phyloP scores from a whole-genome alignment of 768 basidiomycete genomes.

The Macrolepiota fuliginosa region DNA sequence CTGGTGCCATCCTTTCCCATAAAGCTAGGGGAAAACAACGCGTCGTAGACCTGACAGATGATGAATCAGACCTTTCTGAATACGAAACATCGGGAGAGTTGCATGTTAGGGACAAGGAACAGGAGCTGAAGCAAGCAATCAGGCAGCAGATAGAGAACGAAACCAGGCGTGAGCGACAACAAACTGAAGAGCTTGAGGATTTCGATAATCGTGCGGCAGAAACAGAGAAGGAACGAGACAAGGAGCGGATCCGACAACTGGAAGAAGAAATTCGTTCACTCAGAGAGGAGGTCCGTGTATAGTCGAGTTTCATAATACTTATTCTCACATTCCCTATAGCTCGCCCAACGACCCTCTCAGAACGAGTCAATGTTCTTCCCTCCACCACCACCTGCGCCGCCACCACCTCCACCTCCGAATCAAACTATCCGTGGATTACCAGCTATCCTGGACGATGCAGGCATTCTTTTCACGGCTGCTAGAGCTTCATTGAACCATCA shows the following conservation, averaged over 20 bases:
- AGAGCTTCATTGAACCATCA: slow-evolving; percentile 67
- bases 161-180: slow-evolving; percentile 32
- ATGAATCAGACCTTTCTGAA: slow-evolving; percentile 15
- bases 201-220: slow-evolving; percentile 25
- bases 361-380: slow-evolving; percentile 21
- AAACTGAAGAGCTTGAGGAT: slow-evolving; percentile 18
- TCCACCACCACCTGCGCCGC: slow-evolving; percentile 42
- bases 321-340: slow-evolving; percentile 28
- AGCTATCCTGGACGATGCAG: slow-evolving; percentile 22
- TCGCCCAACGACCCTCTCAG: slow-evolving; percentile 36
- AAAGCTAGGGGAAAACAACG: slow-evolving; percentile 47
- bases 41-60: slow-evolving; percentile 23
- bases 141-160: slow-evolving; percentile 50
- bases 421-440: slow-evolving; percentile 33
- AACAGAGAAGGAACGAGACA: slow-evolving; percentile 51
- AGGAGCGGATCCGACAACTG: slow-evolving; percentile 58
- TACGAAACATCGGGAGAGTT: slow-evolving; percentile 42
- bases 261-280: slow-evolving; percentile 64
- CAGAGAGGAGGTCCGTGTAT: slow-evolving; percentile 49
- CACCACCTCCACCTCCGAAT: slow-evolving; percentile 40
- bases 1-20: neutral
- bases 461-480: slow-evolving; percentile 48
- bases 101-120: slow-evolving; percentile 57
- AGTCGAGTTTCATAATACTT: neutral
- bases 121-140: slow-evolving; percentile 55